These are phyloP conservation scores for Lactarius tabidus DNA, from an alignment of 768 basidiomycete genomes.

Conservation along the genomic window DNA sequence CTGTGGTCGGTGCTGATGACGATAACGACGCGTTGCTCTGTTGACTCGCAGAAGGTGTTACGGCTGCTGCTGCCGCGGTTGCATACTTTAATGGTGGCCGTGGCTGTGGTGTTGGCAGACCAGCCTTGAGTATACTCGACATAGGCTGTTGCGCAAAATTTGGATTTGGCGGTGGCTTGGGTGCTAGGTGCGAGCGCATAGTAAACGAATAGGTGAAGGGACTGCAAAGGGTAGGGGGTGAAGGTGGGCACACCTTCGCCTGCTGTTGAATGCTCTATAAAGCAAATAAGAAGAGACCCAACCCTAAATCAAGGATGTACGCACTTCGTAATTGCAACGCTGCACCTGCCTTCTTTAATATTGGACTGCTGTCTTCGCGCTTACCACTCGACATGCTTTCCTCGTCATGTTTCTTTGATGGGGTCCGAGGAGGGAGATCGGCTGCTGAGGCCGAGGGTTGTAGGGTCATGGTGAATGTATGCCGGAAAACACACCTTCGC, in stretches of 20 bases:
- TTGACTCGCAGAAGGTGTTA: slow-evolving; percentile 33
- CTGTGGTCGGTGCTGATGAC: slow-evolving; percentile 35
- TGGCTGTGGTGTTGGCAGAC: slow-evolving; percentile 52
- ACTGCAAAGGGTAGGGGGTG: neutral
- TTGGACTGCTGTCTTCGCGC: slow-evolving; percentile 66
- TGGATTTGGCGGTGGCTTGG: slow-evolving; percentile 75
- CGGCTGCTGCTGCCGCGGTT: slow-evolving; percentile 78
- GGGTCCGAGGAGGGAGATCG: slow-evolving; percentile 64
- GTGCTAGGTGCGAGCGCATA: slow-evolving; percentile 31
- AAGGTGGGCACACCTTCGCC: slow-evolving; percentile 48
- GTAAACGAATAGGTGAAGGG: slow-evolving; percentile 1
- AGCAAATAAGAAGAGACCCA: slow-evolving; percentile 11
- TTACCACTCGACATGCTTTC: slow-evolving; percentile 71
- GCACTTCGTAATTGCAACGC: slow-evolving; percentile 66
- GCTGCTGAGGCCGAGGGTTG: slow-evolving; percentile 16
- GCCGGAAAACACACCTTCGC: slow-evolving; percentile 54
- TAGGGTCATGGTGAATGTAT: neutral
- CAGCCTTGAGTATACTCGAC: slow-evolving; percentile 70
- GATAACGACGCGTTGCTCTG: slow-evolving; percentile 35
- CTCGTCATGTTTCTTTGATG: slow-evolving; percentile 74
- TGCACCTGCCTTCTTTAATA: slow-evolving; percentile 70
- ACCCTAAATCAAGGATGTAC: slow-evolving; percentile 31
- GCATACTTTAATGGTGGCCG: slow-evolving; percentile 86
- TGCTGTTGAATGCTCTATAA: slow-evolving; percentile 59
- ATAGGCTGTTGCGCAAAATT: slow-evolving; percentile 80